phyloP scores from a whole-genome alignment of 2,329 filamentous ascomycete species.

The Chaetomiaceae sp. region DNA sequence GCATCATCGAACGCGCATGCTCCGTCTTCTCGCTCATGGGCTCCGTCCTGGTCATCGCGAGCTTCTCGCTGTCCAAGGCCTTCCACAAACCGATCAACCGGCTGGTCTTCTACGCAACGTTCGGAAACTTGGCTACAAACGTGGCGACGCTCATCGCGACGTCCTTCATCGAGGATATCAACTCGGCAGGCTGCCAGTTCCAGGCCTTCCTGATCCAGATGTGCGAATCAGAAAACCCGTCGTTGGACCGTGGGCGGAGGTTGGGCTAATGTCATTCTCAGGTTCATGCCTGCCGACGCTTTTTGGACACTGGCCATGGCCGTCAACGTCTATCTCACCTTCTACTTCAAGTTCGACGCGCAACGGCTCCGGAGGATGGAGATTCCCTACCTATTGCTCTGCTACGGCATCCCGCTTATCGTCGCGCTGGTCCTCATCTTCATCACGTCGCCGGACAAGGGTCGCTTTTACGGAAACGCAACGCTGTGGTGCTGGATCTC shows the following conservation, averaged over 20 bases:
- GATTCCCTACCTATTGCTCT: constrained; percentile 62
- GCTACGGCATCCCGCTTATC: constrained; percentile 70
- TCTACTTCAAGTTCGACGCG: constrained; percentile 69
- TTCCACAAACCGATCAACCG: constrained; percentile 88
- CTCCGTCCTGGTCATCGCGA: constrained; percentile 66
- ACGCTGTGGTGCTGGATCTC: constrained; percentile 79
- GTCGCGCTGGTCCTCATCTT: constrained; percentile 66
- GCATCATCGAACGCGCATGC: constrained; percentile 60
- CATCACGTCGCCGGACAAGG: constrained; percentile 45
- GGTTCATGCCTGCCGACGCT: constrained; percentile 74
- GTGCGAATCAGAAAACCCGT: no score
- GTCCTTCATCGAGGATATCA: constrained; percentile 47
- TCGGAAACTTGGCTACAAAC: constrained; percentile 75
- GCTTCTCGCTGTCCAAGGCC: constrained; percentile 61
- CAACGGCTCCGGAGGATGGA: constrained; percentile 62
- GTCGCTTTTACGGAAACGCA: constrained; percentile 68
- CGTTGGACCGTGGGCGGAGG: no score
- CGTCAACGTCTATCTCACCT: constrained; percentile 76
- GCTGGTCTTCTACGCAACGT: constrained; percentile 76
- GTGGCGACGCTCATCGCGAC: constrained; percentile 70
- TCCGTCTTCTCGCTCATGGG: constrained; percentile 69
- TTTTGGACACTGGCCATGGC: constrained; percentile 80
- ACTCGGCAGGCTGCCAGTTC: constrained; percentile 59
- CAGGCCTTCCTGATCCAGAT: constrained; percentile 80
- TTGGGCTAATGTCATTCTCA: constrained; percentile 33